These are phyloP conservation scores for Piedraia hortae DNA, from an alignment of 2,329 filamentous ascomycete species.

Conservation along the genomic window DNA sequence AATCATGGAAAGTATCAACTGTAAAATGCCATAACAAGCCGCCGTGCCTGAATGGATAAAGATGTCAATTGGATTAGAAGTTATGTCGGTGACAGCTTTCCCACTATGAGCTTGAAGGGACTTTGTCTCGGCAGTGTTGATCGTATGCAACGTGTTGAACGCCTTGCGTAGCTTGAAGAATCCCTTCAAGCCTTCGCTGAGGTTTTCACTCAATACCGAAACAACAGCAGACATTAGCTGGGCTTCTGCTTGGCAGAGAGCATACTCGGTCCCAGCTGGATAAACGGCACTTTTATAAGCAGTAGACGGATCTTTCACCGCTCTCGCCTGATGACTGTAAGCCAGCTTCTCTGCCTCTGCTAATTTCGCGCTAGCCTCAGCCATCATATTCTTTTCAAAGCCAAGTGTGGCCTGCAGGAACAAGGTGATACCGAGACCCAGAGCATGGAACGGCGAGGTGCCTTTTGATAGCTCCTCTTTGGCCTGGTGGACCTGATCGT, in stretches of 20 bases:
- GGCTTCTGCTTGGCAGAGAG: slow-evolving; percentile 56
- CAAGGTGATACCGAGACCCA: slow-evolving; percentile 53
- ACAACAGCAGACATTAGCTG: slow-evolving; percentile 78
- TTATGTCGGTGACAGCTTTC: slow-evolving; percentile 36
- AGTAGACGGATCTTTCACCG: slow-evolving; percentile 31
- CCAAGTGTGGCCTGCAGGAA: slow-evolving; percentile 73
- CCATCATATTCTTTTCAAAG: slow-evolving; percentile 79
- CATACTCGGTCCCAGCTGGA: slow-evolving; percentile 61
- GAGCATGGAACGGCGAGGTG: slow-evolving; percentile 62
- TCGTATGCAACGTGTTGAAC: slow-evolving; percentile 52
- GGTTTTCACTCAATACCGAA: slow-evolving; percentile 67
- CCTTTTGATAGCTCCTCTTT: slow-evolving; percentile 44
- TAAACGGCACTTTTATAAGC: slow-evolving; percentile 38
- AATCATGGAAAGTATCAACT: slow-evolving; percentile 73
- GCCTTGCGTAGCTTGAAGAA: slow-evolving; percentile 86
- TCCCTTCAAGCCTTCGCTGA: slow-evolving; percentile 71
- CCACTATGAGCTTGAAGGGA: slow-evolving; percentile 12
- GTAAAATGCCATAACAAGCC: slow-evolving; percentile 67
- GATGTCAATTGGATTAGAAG: slow-evolving; percentile 42
- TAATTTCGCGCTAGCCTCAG: slow-evolving; percentile 47
- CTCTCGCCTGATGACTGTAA: slow-evolving; percentile 47
- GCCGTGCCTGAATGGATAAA: slow-evolving; percentile 77
- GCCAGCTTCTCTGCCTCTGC: slow-evolving; percentile 50
- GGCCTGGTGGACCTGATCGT: slow-evolving; percentile 47
- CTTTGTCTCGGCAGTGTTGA: slow-evolving; percentile 27